These are phyloP conservation scores for Parastagonospora avenae DNA, from an alignment of 2,329 filamentous ascomycete genomes.

Conservation along the genomic window DNA sequence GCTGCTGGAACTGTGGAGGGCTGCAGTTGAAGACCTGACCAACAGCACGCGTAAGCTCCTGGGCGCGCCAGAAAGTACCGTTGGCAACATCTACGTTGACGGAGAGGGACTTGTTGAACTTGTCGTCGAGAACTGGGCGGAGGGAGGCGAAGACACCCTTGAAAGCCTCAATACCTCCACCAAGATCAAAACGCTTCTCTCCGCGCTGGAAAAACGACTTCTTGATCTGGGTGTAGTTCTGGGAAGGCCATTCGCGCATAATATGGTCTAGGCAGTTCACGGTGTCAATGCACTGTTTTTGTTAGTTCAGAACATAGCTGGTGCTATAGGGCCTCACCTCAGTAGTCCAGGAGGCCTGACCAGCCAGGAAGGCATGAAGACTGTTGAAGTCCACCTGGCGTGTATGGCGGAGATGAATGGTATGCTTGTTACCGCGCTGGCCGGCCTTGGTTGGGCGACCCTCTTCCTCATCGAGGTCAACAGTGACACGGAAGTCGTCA, in stretches of 20 bases:
- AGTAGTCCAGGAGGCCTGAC: slow-evolving; percentile 54
- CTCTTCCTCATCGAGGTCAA: slow-evolving; percentile 76
- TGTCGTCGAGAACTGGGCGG: slow-evolving; percentile 66
- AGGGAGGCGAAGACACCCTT: slow-evolving; percentile 91
- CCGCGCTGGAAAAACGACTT: slow-evolving; percentile 77
- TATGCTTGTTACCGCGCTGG: slow-evolving; percentile 56
- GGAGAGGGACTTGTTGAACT: slow-evolving; percentile 65
- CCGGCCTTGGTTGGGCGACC: slow-evolving; percentile 27
- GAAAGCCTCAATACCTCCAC: slow-evolving; percentile 73
- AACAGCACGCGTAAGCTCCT: slow-evolving; percentile 43
- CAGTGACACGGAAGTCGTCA: slow-evolving; percentile 50
- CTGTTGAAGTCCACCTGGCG: slow-evolving; percentile 70
- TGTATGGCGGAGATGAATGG: slow-evolving; percentile 67
- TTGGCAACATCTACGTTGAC: slow-evolving; percentile 93
- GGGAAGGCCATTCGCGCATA: slow-evolving; percentile 77
- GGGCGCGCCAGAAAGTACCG: slow-evolving; percentile 77
- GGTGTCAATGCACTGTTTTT: slow-evolving; percentile 79
- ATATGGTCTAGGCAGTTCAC: slow-evolving; percentile 92
- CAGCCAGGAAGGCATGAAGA: slow-evolving; percentile 70
- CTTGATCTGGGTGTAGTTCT: slow-evolving; percentile 72
- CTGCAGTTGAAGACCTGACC: slow-evolving; percentile 33
- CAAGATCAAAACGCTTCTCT: slow-evolving; percentile 58
- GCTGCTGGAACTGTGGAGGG: slow-evolving; percentile 20
- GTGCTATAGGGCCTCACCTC: no score
- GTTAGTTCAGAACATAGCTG: no score